phyloP scores from a whole-genome alignment of 2,329 filamentous ascomycete genomes.

The Phaeosphaeria sp. region DNA sequence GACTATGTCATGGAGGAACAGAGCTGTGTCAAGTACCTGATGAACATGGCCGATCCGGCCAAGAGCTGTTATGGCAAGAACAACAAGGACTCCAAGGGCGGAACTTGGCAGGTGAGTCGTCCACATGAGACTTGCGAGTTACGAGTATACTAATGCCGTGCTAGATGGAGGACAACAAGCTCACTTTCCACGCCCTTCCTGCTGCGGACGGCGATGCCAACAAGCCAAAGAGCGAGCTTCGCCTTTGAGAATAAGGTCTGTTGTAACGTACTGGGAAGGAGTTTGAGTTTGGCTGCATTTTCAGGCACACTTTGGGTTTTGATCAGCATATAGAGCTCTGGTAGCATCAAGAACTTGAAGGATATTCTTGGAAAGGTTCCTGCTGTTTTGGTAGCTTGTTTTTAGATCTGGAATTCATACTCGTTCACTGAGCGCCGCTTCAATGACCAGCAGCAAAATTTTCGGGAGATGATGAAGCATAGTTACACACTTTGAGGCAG shows the following conservation, averaged over 20 bases:
- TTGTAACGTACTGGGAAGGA: neutral
- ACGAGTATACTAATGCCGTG: neutral
- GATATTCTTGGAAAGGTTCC: neutral
- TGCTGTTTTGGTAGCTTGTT: neutral
- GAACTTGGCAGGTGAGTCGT: slow-evolving; percentile 1
- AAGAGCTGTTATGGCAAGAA: neutral
- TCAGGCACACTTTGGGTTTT: neutral
- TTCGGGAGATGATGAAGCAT: too few relatives aligned
- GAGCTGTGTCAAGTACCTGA: neutral
- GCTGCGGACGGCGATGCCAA: neutral
- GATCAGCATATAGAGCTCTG: neutral
- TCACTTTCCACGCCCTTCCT: neutral
- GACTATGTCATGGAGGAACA: neutral
- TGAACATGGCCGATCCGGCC: neutral
- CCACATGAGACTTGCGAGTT: neutral
- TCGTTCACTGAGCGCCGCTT: neutral
- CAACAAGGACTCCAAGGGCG: neutral
- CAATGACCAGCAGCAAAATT: too few relatives aligned
- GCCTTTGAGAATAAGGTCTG: neutral
- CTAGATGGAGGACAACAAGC: neutral
- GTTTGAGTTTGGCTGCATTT: neutral
- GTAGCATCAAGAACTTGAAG: neutral
- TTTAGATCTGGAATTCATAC: neutral
- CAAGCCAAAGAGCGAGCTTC: neutral
- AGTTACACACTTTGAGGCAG: too few relatives aligned